phyloP scores from a whole-genome alignment of 352 stramenopile species.

The Phytopythium chamaehyphon region DNA sequence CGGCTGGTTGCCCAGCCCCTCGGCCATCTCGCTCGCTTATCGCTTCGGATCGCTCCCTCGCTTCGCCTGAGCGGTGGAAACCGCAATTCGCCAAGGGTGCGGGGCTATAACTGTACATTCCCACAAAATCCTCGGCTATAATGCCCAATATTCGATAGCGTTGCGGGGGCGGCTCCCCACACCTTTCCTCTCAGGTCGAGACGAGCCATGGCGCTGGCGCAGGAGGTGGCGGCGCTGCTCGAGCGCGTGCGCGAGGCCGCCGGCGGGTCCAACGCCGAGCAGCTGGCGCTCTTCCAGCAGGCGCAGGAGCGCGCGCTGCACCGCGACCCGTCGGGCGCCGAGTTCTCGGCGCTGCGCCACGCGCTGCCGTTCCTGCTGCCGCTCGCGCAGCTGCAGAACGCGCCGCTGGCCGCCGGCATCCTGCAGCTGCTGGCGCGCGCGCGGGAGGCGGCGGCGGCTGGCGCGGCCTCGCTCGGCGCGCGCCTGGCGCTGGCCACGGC shows the following conservation, averaged over 20 bases:
- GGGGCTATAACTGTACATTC: too few species aligned
- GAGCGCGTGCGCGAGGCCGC: conserved; percentile 35
- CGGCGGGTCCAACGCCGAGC: conserved; percentile 31
- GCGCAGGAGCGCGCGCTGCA: conserved; percentile 63
- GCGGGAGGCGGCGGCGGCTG: neutral
- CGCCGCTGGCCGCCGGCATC: conserved; percentile 47
- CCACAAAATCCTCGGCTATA: too few species aligned
- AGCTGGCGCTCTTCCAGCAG: conserved; percentile 54
- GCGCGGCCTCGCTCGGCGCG: conserved; percentile 3
- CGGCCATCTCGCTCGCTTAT: conserved; percentile 30
- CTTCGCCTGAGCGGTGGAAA: too few species aligned
- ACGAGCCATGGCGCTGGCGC: conserved; percentile 23
- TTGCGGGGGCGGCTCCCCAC: too few species aligned
- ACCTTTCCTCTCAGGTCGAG: too few species aligned
- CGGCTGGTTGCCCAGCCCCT: conserved; percentile 79
- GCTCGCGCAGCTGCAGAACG: conserved; percentile 54
- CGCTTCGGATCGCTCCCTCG: neutral
- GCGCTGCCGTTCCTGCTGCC: conserved; percentile 41
- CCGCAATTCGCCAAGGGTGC: too few species aligned
- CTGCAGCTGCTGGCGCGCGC: conserved; percentile 46
- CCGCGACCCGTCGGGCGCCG: conserved; percentile 39
- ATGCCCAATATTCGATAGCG: too few species aligned
- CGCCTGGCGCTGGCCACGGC: conserved; percentile 27
- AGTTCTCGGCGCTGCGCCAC: conserved; percentile 32
- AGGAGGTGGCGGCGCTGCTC: conserved; percentile 50